Evolutionary conservation across 768 basidiomycete species (phyloP), one percentile per base, ranked within the genome.

Genomic region (Daedalea quercina): DNA sequence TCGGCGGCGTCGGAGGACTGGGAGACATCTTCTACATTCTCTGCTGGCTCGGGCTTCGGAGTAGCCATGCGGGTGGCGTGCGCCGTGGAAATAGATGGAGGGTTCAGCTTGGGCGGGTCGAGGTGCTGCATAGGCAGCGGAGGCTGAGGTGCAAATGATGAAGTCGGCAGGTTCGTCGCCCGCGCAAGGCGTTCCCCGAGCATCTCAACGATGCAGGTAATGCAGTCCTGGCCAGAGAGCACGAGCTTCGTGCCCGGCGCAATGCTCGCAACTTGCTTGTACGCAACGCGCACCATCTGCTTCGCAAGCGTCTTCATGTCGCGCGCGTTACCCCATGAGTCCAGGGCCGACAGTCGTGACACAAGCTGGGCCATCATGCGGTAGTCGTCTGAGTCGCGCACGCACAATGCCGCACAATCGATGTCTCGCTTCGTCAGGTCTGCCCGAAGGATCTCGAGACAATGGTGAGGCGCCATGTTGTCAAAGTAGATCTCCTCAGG

Each of bases 301-400:
- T 76, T 78, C 0, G 78, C 65, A 3, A 84, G 66, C 0, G 77
- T 78, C 48, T 77, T 69, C 62, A 85, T 72, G 55, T 87, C 85
- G 7, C 84, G 75, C 2, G 84, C 85, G 46, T 87, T 87, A 13
- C 84, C 85, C 85, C 85, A 87, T 1, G 77, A 76, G 3, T 72
- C 68, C 0, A 84, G 65, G 9, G 54, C 37, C 8, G 77, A 69
- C 56, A 85, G 68, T 13, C 73, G 54, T 7, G 63, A 52, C 51
- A 85, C 58, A 9, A 75, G 23, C 0, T 54, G 57, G n/a, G 66
- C 61, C 69, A 83, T 73, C 41, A 68, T 60, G 11, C 41, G 9
- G 56, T 73, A 74, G 24, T 75, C 67, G 2, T 64, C 61, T 35
- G 82, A 54, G n/a, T 64, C 73, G 1, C 59, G 57, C 15, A 79